Conservation (phyloP, 2,329 filamentous ascomycete genomes). For the Talaromyces atroroseus region DNA sequence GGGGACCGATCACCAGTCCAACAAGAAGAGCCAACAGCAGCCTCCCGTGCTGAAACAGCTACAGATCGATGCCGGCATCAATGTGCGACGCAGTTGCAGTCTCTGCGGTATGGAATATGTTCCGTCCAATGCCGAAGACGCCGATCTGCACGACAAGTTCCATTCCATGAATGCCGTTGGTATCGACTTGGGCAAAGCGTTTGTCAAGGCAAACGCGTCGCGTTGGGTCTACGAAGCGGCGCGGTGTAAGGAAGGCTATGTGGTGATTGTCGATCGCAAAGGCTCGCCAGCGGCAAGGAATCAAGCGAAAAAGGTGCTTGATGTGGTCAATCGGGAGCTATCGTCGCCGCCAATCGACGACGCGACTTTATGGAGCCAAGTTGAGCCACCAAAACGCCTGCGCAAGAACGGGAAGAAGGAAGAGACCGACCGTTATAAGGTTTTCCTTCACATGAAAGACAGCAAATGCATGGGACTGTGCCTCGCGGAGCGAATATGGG, state of each 20-base stretch:
- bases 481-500: slow-evolving; percentile 56
- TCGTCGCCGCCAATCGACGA: slow-evolving; percentile 57
- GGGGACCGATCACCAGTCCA: slow-evolving; percentile 31
- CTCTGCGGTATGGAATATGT: slow-evolving; percentile 63
- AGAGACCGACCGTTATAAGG: slow-evolving; percentile 50
- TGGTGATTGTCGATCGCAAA: slow-evolving; percentile 54
- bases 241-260: slow-evolving; percentile 46
- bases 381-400: slow-evolving; percentile 35
- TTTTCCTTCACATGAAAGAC: slow-evolving; percentile 57
- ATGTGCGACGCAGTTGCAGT: slow-evolving; percentile 53
- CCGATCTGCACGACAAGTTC: slow-evolving; percentile 58
- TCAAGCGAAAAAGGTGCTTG: slow-evolving; percentile 52
- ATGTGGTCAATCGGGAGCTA: slow-evolving; percentile 59
- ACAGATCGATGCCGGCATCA: slow-evolving; percentile 55
- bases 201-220: slow-evolving; percentile 48
- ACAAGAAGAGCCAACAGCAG: slow-evolving; percentile 25
- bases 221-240: slow-evolving; percentile 49
- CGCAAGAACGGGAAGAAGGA: slow-evolving; percentile 29
- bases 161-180: slow-evolving; percentile 58
- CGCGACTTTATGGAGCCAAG: slow-evolving; percentile 51
- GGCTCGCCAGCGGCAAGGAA: slow-evolving; percentile 48
- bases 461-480: slow-evolving; percentile 59
- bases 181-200: slow-evolving; percentile 55
- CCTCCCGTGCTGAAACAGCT: slow-evolving; percentile 49
- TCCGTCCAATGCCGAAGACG: slow-evolving; percentile 56